These are phyloP conservation scores for Rhododendron ferrugineum DNA, from an alignment of 148 eudicot species.

Conservation along the genomic window DNA sequence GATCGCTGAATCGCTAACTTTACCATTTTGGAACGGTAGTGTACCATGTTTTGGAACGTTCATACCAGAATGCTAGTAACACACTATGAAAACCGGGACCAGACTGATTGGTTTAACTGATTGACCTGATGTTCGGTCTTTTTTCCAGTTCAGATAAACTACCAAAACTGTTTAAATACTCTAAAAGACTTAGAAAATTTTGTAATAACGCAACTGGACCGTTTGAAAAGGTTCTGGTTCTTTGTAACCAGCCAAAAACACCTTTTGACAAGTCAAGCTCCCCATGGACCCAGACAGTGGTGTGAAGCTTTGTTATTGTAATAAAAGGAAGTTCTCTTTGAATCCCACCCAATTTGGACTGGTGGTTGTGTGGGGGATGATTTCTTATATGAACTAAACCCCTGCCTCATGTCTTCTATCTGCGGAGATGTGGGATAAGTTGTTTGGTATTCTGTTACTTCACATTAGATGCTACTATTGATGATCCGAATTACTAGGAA, in stretches of 20 bases:
- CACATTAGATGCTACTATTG: background rate
- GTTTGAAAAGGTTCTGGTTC: background rate
- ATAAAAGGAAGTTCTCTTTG: background rate
- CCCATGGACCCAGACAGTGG: background rate
- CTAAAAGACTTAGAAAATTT: background rate
- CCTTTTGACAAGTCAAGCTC: background rate
- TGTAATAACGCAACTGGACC: background rate
- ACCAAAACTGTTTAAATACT: background rate
- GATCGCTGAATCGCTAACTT: background rate
- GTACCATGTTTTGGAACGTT: background rate
- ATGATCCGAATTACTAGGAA: background rate
- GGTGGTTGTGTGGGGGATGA: background rate
- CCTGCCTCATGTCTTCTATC: background rate
- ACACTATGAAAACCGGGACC: background rate
- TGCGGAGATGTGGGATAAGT: background rate
- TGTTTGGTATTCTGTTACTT: background rate
- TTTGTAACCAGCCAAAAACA: background rate
- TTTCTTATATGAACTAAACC: background rate
- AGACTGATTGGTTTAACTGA: background rate
- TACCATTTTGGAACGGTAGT: background rate
- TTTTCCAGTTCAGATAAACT: background rate
- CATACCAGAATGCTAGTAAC: background rate
- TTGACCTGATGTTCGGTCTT: background rate
- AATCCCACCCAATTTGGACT: background rate
- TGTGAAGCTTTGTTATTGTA: background rate